phyloP scores from a whole-genome alignment of 768 basidiomycete genomes.

The Lactifluus pinguis region DNA sequence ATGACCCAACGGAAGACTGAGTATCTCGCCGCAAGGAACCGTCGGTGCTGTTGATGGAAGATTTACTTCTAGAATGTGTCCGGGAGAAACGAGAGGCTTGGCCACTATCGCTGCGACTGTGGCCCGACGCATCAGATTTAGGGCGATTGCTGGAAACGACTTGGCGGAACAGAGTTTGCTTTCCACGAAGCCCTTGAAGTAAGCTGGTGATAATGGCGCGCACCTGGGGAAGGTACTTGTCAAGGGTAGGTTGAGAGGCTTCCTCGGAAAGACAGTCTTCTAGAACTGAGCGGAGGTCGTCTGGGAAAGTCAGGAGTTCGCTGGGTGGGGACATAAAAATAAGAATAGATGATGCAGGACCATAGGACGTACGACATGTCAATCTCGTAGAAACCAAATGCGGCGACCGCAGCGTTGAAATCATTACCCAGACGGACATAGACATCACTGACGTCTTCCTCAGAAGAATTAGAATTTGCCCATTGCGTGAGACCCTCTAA shows the following conservation, averaged over 20 bases:
- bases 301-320: slow-evolving; percentile 80
- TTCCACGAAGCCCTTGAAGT: slow-evolving; percentile 85
- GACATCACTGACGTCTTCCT: slow-evolving; percentile 85
- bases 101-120: slow-evolving; percentile 40
- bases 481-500: slow-evolving; percentile 82
- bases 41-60: slow-evolving; percentile 26
- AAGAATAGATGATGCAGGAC: not conserved
- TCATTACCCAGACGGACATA: slow-evolving; percentile 96
- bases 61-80: slow-evolving; percentile 29
- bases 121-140: slow-evolving; percentile 35
- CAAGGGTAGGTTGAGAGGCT: slow-evolving; percentile 75
- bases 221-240: slow-evolving; percentile 83
- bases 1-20: not conserved
- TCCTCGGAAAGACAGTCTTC: slow-evolving; percentile 91
- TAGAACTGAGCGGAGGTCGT: slow-evolving; percentile 80
- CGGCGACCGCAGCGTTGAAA: slow-evolving; percentile 88
- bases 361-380: slow-evolving; percentile 63
- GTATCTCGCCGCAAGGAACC: slow-evolving; percentile 19
- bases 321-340: slow-evolving; percentile 32
- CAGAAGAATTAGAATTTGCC: slow-evolving; percentile 64
- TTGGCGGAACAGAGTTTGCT: slow-evolving; percentile 82
- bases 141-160: slow-evolving; percentile 56
- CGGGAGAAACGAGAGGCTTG: slow-evolving; percentile 44
- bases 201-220: slow-evolving; percentile 87
- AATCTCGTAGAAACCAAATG: slow-evolving; percentile 78